Base-by-base conservation (phyloP, 2,329 filamentous ascomycete genomes). In the Ascochyta fabae region DNA sequence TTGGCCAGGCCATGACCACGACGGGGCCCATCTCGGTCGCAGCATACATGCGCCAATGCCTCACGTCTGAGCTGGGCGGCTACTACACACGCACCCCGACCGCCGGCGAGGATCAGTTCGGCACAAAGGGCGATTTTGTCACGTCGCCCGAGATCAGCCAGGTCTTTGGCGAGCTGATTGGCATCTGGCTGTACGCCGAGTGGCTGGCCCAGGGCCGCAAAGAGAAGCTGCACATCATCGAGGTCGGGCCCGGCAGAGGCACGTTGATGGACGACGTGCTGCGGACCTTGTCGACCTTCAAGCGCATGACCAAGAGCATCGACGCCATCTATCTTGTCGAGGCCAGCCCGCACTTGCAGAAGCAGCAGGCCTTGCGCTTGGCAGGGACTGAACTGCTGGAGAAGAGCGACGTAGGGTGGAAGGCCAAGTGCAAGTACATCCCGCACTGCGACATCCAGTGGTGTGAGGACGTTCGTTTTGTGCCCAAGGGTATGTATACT, bases 121-220 rank as follows among this genome's bases (percentile, higher is more conserved):
- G 95, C n/a, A 81, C 85, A 51, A 90, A 91, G 70, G 95, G 95
- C 24, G 95, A 99, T 77, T 99, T 99, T 72, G 89, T 98, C 47
- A 99, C 95, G 0, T 97, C 93, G 0, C 95, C 95, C 0, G 95
- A 99, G 77, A 98, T 99, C 67, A 97, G 93, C 0, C 95, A 98
- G 73, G 85, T 98, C 12, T 99, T 99, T 77, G 95, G 95, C 23
- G 95, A 99, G 78, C 83, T 99, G 26, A 82, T 98, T 53, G 95
- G 92, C 4, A 86, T 99, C 66, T 99, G 95, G 95, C 88, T 96
- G 59, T 88, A 98, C 47, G 88, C 94, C 38, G 95, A 99, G 81
- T 99, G 95, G 94, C 90, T 98, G 75, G 89, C 90, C 36, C 95
- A 99, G 75, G 93, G 92, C 15, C 84, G 83, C 57, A 85, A 80